Conservation (phyloP, 345 rosid species). For the Jatropha curcas region DNA sequence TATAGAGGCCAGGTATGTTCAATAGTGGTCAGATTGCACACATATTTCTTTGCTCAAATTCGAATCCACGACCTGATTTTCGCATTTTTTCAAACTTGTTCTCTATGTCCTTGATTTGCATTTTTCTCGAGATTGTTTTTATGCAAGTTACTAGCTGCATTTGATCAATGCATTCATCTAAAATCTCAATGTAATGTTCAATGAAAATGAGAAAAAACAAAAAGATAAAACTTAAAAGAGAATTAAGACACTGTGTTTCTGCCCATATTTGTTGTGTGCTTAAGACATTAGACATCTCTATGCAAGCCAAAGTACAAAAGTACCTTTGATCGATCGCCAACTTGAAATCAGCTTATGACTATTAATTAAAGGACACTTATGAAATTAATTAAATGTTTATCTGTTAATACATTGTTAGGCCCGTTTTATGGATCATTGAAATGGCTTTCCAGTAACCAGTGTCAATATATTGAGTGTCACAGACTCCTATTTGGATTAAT, state of each 20-base stretch:
- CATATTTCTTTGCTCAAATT: background rate
- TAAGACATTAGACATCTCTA: too few relatives aligned
- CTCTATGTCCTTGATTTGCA: background rate
- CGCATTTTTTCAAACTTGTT: background rate
- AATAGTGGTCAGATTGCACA: background rate
- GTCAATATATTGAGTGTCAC: background rate
- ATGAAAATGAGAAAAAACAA: background rate
- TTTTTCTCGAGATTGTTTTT: background rate
- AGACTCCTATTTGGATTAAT: too few relatives aligned
- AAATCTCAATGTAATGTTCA: background rate
- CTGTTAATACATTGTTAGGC: background rate
- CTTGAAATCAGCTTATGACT: background rate
- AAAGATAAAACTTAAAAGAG: too few relatives aligned
- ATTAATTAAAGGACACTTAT: background rate
- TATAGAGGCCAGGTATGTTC: conserved; percentile 58
- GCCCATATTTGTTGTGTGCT: too few relatives aligned
- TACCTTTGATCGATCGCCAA: background rate
- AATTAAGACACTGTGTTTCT: too few relatives aligned
- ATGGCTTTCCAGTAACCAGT: background rate
- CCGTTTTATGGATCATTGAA: background rate
- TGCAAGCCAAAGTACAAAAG: too few relatives aligned
- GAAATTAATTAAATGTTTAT: background rate
- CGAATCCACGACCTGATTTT: background rate
- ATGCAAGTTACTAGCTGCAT: background rate
- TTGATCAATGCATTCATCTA: background rate